Evolutionary conservation across 805 yeast genomes (phyloP).

Genomic region (Candida coquimbonensis): DNA sequence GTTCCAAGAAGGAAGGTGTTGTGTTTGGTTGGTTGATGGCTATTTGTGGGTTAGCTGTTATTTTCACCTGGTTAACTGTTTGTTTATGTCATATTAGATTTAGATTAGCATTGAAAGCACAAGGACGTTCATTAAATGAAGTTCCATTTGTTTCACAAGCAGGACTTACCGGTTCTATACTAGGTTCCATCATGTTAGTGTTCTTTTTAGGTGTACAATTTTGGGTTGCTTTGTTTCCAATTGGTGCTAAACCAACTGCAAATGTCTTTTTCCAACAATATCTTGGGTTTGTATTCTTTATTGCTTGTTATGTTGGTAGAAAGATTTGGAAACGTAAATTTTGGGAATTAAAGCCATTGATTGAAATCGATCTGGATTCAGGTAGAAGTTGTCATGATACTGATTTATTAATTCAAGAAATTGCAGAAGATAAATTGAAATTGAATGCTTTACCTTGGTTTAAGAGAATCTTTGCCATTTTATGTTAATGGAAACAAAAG

Average conservation of each 20-base stretch:
- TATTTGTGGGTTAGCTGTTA: slow-evolving; percentile 40
- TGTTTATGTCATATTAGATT: slow-evolving; percentile 37
- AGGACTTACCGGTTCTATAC: slow-evolving; percentile 36
- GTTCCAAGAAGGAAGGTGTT: slow-evolving; percentile 32
- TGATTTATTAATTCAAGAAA: slow-evolving; percentile 48
- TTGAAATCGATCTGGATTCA: slow-evolving; percentile 51
- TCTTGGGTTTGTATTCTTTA: slow-evolving; percentile 36
- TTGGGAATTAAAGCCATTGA: slow-evolving; percentile 34
- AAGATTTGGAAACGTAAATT: slow-evolving; percentile 37
- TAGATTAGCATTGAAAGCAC: slow-evolving; percentile 36
- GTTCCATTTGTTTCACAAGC: slow-evolving; percentile 35
- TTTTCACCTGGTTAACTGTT: slow-evolving; percentile 46
- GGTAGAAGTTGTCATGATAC: slow-evolving; percentile 59
- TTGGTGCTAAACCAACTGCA: slow-evolving; percentile 30
- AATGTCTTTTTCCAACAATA: slow-evolving; percentile 33
- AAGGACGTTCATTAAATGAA: slow-evolving; percentile 35
- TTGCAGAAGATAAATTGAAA: slow-evolving; percentile 48
- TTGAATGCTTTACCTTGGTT: slow-evolving; percentile 39
- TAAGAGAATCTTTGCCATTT: slow-evolving; percentile 46
- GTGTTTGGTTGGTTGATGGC: slow-evolving; percentile 44
- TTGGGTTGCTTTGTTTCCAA: slow-evolving; percentile 42
- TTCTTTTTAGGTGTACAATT: slow-evolving; percentile 37
- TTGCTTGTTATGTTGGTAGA: slow-evolving; percentile 33
- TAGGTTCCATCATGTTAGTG: slow-evolving; percentile 29
- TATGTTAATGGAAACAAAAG: slow-evolving; percentile 29